phyloP scores from a whole-genome alignment of 768 basidiomycete species.

The Chlorophyllum brunneum region DNA sequence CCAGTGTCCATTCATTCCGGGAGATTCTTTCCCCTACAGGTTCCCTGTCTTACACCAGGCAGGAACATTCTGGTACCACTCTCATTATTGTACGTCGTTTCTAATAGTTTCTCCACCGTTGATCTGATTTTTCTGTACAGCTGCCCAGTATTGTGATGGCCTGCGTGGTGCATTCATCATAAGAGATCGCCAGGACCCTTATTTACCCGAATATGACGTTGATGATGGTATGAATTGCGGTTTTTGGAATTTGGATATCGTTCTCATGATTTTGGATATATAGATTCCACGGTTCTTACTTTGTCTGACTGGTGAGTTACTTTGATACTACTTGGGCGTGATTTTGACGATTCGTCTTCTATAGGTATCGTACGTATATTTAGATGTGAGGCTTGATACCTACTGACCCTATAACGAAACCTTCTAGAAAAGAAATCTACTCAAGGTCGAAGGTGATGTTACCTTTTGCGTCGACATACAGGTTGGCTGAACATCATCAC shows the following conservation, averaged over 20 bases:
- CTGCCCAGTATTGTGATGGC: slow-evolving; percentile 48
- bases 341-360: slow-evolving; percentile 8
- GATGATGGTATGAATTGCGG: slow-evolving; percentile 41
- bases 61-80: slow-evolving; percentile 44
- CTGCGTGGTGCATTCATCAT: slow-evolving; percentile 40
- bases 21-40: slow-evolving; percentile 35
- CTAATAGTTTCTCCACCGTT: neutral
- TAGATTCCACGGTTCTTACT: slow-evolving; percentile 27
- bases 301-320: slow-evolving; percentile 14
- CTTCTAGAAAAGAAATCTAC: too few relatives aligned
- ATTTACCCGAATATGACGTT: slow-evolving; percentile 29
- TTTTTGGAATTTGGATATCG: neutral
- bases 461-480: too few relatives aligned
- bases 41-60: slow-evolving; percentile 33
- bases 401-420: too few relatives aligned
- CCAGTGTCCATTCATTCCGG: slow-evolving; percentile 38
- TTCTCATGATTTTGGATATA: neutral
- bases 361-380: neutral
- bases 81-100: slow-evolving; percentile 18
- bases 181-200: slow-evolving; percentile 33
- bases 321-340: neutral
- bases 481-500: too few relatives aligned
- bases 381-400: neutral
- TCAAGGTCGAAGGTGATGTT: too few relatives aligned
- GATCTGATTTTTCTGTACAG: slow-evolving; percentile 15